Conservation (phyloP, 2,329 filamentous ascomycete species). For the Annulohypoxylon truncatum region DNA sequence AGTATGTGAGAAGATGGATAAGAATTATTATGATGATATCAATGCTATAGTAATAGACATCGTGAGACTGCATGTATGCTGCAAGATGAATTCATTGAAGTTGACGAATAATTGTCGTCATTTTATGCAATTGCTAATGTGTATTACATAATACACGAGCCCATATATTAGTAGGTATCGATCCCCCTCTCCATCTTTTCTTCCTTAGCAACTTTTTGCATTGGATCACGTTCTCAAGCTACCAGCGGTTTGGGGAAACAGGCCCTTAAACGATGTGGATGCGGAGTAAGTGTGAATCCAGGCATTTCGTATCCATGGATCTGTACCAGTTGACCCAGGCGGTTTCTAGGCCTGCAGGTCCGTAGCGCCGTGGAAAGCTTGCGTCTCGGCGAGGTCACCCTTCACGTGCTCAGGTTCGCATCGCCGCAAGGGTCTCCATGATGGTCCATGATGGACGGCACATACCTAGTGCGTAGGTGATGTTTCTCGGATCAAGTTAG, state of each 20-base stretch:
- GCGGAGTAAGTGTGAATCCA: not conserved
- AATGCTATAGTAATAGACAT: too few species aligned
- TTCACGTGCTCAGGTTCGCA: constrained; percentile 25
- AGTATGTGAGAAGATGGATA: too few species aligned
- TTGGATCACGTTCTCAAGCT: not conserved
- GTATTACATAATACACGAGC: not conserved
- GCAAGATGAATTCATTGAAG: not conserved
- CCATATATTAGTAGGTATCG: constrained; percentile 1
- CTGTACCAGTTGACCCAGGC: not conserved
- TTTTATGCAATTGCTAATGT: not conserved
- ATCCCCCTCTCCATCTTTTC: not conserved
- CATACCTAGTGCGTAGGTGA: not conserved
- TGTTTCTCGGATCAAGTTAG: constrained; percentile 6
- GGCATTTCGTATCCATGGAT: not conserved
- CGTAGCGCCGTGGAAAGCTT: constrained; percentile 4
- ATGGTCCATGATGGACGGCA: not conserved
- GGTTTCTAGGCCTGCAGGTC: not conserved
- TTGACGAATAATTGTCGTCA: not conserved
- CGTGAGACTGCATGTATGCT: too few species aligned
- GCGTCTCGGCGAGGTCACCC: not conserved
- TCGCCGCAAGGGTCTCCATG: constrained; percentile 15
- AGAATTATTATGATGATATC: too few species aligned
- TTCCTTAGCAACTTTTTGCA: not conserved
- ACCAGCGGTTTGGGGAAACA: not conserved
- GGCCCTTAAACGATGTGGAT: not conserved